Percentiles rank a stretch among this genome's conserved stretches.
Conservation (phyloP, 2,329 filamentous ascomycete genomes). For the Nemania sp. region DNA sequence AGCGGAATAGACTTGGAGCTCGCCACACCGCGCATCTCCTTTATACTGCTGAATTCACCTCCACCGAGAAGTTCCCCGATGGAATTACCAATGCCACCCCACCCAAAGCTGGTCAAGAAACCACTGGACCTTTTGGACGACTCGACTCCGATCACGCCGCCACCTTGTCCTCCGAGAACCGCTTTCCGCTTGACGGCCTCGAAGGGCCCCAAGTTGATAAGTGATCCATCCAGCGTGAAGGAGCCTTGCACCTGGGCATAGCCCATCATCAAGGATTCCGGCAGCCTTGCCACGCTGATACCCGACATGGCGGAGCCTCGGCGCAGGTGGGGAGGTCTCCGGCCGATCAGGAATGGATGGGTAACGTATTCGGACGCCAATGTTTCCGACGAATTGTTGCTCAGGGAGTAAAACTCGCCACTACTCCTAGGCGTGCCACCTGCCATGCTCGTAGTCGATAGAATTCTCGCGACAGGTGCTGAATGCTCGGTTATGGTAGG, state of each 20-base stretch:
- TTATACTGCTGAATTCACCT: constrained; percentile 87
- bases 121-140: constrained; percentile 74
- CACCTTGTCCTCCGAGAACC: constrained; percentile 83
- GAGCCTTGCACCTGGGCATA: constrained; percentile 93
- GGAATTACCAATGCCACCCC: constrained; percentile 86
- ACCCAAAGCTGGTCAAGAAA: constrained; percentile 82
- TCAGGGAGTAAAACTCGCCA: constrained; percentile 91
- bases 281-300: constrained; percentile 52
- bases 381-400: constrained; percentile 94
- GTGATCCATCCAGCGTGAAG: constrained; percentile 87
- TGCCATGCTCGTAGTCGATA: constrained; percentile 76
- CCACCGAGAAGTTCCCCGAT: constrained; percentile 85
- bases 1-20: constrained; percentile 87
- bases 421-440: constrained; percentile 85
- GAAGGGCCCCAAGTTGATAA: constrained; percentile 87
- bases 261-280: constrained; percentile 94
- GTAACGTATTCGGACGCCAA: constrained; percentile 84
- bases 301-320: constrained; percentile 50
- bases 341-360: constrained; percentile 48
- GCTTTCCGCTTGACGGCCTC: constrained; percentile 96
- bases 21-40: constrained; percentile 88
- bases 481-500: constrained; percentile 61
- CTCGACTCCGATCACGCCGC: constrained; percentile 83
- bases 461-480: constrained; percentile 67
- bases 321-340: constrained; percentile 52